Conservation (phyloP, 169 alveolate genomes). For the Eimeria nieschulzi region DNA sequence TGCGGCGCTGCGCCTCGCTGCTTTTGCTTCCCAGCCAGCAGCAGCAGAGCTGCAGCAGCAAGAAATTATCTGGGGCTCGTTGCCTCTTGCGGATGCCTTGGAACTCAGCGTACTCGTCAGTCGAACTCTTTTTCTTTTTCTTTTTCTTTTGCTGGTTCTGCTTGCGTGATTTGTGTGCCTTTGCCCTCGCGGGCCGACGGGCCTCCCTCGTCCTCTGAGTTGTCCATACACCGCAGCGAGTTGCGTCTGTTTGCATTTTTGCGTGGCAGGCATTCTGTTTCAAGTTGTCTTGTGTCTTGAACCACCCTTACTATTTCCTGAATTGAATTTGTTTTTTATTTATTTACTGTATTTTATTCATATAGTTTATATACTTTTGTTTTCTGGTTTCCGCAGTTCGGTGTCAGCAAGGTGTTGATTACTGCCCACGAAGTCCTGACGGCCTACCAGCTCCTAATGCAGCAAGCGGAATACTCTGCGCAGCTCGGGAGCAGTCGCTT, state of each 20-base stretch:
- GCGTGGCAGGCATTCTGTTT: too few species aligned
- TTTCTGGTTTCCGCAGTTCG: constrained; percentile 18
- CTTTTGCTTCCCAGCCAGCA: not conserved
- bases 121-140: too few species aligned
- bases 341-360: not conserved
- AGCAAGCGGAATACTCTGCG: constrained; percentile 32
- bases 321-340: too few species aligned
- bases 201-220: too few species aligned
- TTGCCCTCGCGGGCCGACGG: too few species aligned
- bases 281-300: too few species aligned
- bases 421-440: constrained; percentile 28
- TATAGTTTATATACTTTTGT: not conserved
- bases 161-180: not conserved
- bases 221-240: too few species aligned
- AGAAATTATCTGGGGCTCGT: constrained; percentile 22
- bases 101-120: constrained; percentile 35
- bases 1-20: constrained; percentile 14
- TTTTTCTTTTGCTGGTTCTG: not conserved
- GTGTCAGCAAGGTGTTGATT: constrained; percentile 17
- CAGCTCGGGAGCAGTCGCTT: constrained; percentile 1
- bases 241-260: too few species aligned
- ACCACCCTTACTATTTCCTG: too few species aligned
- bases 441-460: constrained; percentile 60
- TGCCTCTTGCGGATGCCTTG: constrained; percentile 34
- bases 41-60: constrained; percentile 21